A percentile compares a stretch with the other conserved stretches of the same genome.
Conservation (phyloP, 2,329 filamentous ascomycete species). For the Hypoxylon sp. region DNA sequence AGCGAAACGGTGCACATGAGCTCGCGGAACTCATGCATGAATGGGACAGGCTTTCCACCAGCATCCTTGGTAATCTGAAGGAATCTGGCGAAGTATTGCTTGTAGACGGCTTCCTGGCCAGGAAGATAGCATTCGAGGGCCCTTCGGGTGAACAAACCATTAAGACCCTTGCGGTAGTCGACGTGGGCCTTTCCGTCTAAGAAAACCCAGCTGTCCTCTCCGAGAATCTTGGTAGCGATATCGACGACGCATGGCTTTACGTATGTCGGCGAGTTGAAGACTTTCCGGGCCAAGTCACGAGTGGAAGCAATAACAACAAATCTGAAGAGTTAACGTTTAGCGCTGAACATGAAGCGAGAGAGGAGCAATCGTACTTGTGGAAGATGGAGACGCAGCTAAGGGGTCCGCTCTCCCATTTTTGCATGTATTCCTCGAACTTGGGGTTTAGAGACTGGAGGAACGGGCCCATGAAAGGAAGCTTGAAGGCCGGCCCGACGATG, state of each 20-base stretch:
- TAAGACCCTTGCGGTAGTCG: constrained; percentile 97
- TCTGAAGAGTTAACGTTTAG: constrained; percentile 61
- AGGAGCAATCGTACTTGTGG: constrained; percentile 81
- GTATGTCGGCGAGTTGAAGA: constrained; percentile 92
- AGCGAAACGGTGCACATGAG: constrained; percentile 95
- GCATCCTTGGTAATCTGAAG: constrained; percentile 80
- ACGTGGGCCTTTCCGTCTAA: constrained; percentile 95
- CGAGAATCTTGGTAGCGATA: constrained; percentile 91
- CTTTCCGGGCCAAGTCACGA: constrained; percentile 94
- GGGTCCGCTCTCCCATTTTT: constrained; percentile 91
- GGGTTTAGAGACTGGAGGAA: constrained; percentile 94
- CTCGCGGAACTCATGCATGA: constrained; percentile 94
- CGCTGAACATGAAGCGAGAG: background rate
- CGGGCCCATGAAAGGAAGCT: constrained; percentile 92
- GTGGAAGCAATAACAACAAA: constrained; percentile 98
- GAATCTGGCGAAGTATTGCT: constrained; percentile 86
- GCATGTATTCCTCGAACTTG: constrained; percentile 90
- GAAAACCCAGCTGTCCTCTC: constrained; percentile 96
- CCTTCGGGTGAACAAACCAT: constrained; percentile 92
- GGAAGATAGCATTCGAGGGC: constrained; percentile 91
- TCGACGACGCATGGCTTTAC: constrained; percentile 98
- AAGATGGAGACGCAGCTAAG: constrained; percentile 98
- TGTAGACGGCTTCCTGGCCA: constrained; percentile 92
- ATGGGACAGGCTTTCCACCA: constrained; percentile 81
- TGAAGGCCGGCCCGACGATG: constrained; percentile 81